Evolutionary conservation across 345 rosid species (phyloP).

Genomic region (Microcos paniculata): DNA sequence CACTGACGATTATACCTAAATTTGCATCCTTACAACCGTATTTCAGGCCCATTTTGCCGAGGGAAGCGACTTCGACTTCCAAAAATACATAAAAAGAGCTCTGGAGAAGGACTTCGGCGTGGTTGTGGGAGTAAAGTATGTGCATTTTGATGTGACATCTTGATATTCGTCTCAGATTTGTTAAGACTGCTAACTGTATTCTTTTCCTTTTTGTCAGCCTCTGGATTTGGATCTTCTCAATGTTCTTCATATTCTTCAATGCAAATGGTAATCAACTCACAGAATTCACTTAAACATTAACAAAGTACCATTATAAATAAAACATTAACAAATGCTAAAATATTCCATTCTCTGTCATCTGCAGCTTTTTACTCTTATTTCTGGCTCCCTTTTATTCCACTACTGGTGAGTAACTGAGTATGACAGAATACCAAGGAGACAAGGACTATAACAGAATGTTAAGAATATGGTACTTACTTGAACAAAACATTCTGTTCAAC

Average conservation of each 20-base stretch:
- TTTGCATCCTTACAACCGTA: neutral
- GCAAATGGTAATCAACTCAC: slow-evolving; percentile 50
- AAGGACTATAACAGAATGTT: neutral
- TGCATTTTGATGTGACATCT: neutral
- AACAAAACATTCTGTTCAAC: neutral
- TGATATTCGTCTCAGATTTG: neutral
- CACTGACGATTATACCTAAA: neutral
- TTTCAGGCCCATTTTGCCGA: slow-evolving; percentile 70
- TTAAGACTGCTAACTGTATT: too few species aligned
- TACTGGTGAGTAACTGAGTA: slow-evolving; percentile 53
- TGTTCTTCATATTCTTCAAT: slow-evolving; percentile 67
- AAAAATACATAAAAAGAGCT: slow-evolving; percentile 72
- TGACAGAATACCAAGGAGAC: neutral
- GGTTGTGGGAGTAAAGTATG: slow-evolving; percentile 65
- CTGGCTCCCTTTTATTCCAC: slow-evolving; percentile 84
- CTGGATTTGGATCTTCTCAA: slow-evolving; percentile 62
- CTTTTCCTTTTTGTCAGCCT: slow-evolving; percentile 47
- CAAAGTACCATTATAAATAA: neutral
- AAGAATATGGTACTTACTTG: neutral
- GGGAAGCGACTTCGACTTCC: slow-evolving; percentile 64
- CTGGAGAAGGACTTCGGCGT: slow-evolving; percentile 68
- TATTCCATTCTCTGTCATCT: slow-evolving; percentile 1
- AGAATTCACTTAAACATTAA: neutral
- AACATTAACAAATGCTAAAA: neutral
- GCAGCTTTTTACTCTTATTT: slow-evolving; percentile 58